Conservation (phyloP, 176 grass and related monocot species). For the Triticum urartu region DNA sequence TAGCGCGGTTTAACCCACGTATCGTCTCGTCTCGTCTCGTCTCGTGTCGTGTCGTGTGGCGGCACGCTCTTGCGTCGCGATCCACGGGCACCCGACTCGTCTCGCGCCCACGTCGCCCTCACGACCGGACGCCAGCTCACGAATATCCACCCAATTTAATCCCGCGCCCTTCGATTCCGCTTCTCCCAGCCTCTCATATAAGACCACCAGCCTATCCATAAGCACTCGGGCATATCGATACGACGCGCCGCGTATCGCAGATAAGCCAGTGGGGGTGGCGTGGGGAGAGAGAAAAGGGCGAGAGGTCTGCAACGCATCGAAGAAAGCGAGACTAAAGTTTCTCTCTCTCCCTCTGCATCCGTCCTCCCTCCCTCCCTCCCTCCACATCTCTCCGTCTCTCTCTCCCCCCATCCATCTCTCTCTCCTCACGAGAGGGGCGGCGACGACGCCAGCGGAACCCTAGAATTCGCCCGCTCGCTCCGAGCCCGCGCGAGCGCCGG, state of each 20-base stretch:
- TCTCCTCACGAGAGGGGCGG: conserved; percentile 28
- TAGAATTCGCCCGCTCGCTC: conserved; percentile 43
- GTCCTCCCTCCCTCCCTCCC: conserved; percentile 44
- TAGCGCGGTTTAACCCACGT: not conserved
- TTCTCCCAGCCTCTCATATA: conserved; percentile 33
- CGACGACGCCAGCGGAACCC: conserved; percentile 62
- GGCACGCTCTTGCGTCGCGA: not conserved
- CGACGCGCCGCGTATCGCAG: fast-evolving
- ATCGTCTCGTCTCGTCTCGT: not conserved
- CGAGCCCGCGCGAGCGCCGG: not conserved
- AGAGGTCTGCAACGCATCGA: conserved; percentile 98
- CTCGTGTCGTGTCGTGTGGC: not conserved
- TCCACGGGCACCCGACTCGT: not conserved
- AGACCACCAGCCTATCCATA: fast-evolving
- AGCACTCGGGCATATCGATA: fast-evolving
- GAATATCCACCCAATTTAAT: conserved; percentile 76
- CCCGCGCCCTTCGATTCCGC: conserved; percentile 58
- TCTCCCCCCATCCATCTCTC: conserved; percentile 34
- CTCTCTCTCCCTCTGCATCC: conserved; percentile 36
- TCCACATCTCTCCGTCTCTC: conserved; percentile 42
- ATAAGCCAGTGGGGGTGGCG: conserved; percentile 60
- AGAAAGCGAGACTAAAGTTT: conserved; percentile 84
- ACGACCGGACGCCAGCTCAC: conserved; percentile 56
- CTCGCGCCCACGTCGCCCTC: conserved; percentile 41
- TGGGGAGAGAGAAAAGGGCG: conserved; percentile 57